A percentile compares a stretch with the other conserved stretches of the same genome.
Conservation (phyloP, 1,284 basidiomycete genomes). For the Malassezia restricta region DNA sequence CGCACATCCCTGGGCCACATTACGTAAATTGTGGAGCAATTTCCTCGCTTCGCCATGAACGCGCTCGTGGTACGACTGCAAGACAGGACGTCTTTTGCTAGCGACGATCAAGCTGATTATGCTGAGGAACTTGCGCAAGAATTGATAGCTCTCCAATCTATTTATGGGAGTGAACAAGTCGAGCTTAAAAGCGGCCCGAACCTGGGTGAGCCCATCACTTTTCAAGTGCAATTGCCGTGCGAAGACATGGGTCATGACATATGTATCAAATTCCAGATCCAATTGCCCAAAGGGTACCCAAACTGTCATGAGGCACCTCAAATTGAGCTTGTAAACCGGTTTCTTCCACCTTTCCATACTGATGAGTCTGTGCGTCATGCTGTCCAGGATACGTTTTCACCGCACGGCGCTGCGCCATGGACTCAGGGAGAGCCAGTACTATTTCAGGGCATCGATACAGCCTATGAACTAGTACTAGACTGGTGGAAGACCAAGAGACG, state of each 20-base stretch:
- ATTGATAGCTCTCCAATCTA: constrained; percentile 29
- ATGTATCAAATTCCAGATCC: neutral
- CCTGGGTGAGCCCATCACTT: constrained; percentile 12
- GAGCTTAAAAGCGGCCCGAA: constrained; percentile 34
- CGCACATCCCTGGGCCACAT: neutral
- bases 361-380: neutral
- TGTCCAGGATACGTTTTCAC: neutral
- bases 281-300: constrained; percentile 4
- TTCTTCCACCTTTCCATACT: constrained; percentile 1
- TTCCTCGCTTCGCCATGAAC: neutral
- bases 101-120: neutral
- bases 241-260: neutral
- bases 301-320: neutral
- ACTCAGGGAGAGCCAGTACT: constrained; percentile 28
- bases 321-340: constrained; percentile 1
- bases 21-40: neutral
- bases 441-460: constrained; percentile 45
- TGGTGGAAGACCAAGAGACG: constrained; percentile 19
- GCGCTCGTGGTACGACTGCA: constrained; percentile 7
- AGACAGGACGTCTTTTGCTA: neutral
- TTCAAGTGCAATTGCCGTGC: neutral
- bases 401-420: constrained; percentile 14
- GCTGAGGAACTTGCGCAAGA: constrained; percentile 4
- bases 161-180: constrained; percentile 32
- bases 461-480: constrained; percentile 26